Base-by-base conservation (phyloP, 2,329 filamentous ascomycete species). In the Clarireedia monteithiana region DNA sequence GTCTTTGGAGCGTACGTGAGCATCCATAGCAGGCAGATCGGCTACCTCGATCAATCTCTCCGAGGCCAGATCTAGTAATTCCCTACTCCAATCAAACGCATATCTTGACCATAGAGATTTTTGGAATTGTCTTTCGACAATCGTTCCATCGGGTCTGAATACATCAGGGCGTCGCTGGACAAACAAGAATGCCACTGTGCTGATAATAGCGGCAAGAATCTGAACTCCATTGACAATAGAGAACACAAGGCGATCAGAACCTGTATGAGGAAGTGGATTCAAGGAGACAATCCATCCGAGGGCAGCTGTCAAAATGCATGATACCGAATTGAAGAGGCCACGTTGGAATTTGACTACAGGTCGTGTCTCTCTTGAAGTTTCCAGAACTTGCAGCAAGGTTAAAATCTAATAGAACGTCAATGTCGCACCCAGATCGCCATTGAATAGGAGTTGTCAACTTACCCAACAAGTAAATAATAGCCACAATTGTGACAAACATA, bases 91-190 rank as follows among this genome's bases (percentile, higher is more conserved):
- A 53, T 73, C 72, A 71, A 83, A 91, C 5, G 81, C 87, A 65
- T 82, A 81, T 54, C 81, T 79, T 51, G 72, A 77, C 56, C 84
- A 75, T 2, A 82, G 77, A 3, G 83, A 82, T 2, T 74, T 75
- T 0, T 83, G 84, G 62, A 75, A 77, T 68, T 86, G 77, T n/a
- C 74, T 73, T 63, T 91, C 86, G 27, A 91, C 84, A 6, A 75
- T 63, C 53, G 75, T 73, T 17, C 63, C 64, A 44, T 75, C 81
- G 26, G 83, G 68, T 61, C 62, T 79, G 63, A 76, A 87, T 24
- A 90, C 81, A 56, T 83, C 75, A 2, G 87, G 87, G 15, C 87
- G 77, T 47, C 86, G 78, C 6, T 84, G 84, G 17, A 89, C 71
- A 1, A 47, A 60, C 17, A 58, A 58, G 39, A 63, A 56, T 27